These are phyloP conservation scores for Stachybotrys chlorohalonatus DNA, from an alignment of 2,329 filamentous ascomycete genomes.

Conservation along the genomic window DNA sequence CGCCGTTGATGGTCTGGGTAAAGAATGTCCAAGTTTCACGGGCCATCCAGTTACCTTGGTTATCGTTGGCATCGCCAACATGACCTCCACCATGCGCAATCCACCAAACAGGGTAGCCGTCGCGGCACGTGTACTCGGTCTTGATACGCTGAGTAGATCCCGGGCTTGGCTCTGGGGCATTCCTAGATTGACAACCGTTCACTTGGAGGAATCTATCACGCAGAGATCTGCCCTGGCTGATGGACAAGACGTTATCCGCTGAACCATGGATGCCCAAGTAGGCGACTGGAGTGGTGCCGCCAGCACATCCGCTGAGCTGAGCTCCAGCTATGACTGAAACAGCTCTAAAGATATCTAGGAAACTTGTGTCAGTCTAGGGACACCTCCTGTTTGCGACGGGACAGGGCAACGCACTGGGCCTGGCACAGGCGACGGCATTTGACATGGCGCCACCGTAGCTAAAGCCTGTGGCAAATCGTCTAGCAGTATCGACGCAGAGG, in stretches of 20 bases:
- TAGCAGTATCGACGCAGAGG: slow-evolving; percentile 31
- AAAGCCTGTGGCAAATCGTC: slow-evolving; percentile 34
- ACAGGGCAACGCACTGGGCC: slow-evolving; percentile 11
- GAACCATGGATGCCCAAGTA: slow-evolving; percentile 30
- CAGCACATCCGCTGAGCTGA: slow-evolving; percentile 23
- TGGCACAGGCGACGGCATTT: slow-evolving; percentile 30
- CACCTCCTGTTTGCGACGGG: neutral
- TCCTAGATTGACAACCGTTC: slow-evolving; percentile 23
- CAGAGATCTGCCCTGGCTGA: slow-evolving; percentile 21
- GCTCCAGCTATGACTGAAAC: slow-evolving; percentile 25
- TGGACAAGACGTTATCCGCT: slow-evolving; percentile 24
- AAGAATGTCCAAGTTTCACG: slow-evolving; percentile 16
- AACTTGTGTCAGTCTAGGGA: neutral
- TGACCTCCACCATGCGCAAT: slow-evolving; percentile 17
- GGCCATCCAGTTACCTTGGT: slow-evolving; percentile 9
- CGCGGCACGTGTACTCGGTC: slow-evolving; percentile 17
- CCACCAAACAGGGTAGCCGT: slow-evolving; percentile 17
- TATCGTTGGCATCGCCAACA: slow-evolving; percentile 9
- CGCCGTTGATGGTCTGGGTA: neutral
- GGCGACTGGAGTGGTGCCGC: slow-evolving; percentile 27
- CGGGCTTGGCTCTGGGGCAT: slow-evolving; percentile 9
- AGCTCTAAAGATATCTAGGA: slow-evolving; percentile 21
- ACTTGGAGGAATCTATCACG: slow-evolving; percentile 26
- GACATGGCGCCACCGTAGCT: slow-evolving; percentile 34
- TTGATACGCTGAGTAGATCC: slow-evolving; percentile 12